A percentile compares a stretch with the other conserved stretches of the same genome.
phyloP scores from a whole-genome alignment of 2,329 filamentous ascomycete genomes.

The Dichotomopilus funicola region DNA sequence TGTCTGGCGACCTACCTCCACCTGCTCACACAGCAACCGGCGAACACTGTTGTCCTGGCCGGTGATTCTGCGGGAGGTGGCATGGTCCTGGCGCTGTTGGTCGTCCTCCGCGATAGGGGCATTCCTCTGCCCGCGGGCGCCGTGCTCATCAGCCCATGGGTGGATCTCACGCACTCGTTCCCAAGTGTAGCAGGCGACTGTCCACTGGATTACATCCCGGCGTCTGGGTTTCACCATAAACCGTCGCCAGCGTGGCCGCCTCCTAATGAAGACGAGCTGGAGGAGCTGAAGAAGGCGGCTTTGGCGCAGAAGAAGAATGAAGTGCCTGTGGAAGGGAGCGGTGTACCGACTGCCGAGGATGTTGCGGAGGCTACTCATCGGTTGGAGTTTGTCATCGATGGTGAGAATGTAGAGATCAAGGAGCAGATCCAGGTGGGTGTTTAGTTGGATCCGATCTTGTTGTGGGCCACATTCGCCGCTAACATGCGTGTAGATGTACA shows the following conservation, averaged over 20 bases:
- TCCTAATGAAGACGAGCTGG: conserved; percentile 69
- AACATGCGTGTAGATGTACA: conserved; percentile 47
- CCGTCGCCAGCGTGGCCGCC: conserved; percentile 91
- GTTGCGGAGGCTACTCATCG: conserved; percentile 21
- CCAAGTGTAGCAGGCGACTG: conserved; percentile 73
- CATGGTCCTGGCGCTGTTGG: conserved; percentile 76
- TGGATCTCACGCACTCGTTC: conserved; percentile 91
- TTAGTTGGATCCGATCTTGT: not conserved
- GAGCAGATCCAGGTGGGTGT: conserved; percentile 78
- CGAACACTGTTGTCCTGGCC: conserved; percentile 76
- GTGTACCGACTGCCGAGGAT: conserved; percentile 20
- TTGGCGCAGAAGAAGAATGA: conserved; percentile 25
- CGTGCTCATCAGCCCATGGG: conserved; percentile 90
- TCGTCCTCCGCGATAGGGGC: conserved; percentile 73
- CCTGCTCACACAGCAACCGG: conserved; percentile 67
- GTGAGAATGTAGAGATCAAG: conserved; percentile 64
- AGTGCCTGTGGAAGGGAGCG: conserved; percentile 6
- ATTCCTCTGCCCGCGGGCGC: conserved; percentile 83
- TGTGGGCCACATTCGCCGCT: conserved; percentile 12
- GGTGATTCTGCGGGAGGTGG: conserved; percentile 93
- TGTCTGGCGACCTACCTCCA: conserved; percentile 83
- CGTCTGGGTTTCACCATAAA: conserved; percentile 81
- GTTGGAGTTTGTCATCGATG: conserved; percentile 64
- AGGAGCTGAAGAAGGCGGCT: conserved; percentile 45
- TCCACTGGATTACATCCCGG: conserved; percentile 79